Conservation (phyloP, 2,329 filamentous ascomycete genomes). For the Aspergillus jensenii region DNA sequence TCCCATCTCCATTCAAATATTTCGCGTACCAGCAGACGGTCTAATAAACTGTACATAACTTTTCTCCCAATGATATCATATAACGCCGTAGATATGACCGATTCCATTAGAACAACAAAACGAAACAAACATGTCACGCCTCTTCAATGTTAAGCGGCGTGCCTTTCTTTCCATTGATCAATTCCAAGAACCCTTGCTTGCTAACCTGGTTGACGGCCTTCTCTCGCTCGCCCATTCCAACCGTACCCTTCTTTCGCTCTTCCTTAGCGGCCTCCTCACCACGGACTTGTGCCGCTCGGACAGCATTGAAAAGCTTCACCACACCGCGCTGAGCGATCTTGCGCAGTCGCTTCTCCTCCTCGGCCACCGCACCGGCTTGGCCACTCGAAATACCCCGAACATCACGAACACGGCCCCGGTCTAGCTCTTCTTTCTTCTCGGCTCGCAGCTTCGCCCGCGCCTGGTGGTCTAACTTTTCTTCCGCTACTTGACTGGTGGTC, state of each 20-base stretch:
- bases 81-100: conserved; percentile 37
- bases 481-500: conserved; percentile 69
- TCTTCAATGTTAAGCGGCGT: conserved; percentile 48
- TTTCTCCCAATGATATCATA: conserved; percentile 22
- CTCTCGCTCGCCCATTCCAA: conserved; percentile 77
- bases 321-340: conserved; percentile 93
- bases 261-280: conserved; percentile 71
- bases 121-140: conserved; percentile 28
- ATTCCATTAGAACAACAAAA: conserved; percentile 9
- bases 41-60: conserved; percentile 28
- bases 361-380: conserved; percentile 55
- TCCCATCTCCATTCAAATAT: conserved; percentile 26
- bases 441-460: conserved; percentile 76
- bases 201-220: conserved; percentile 94
- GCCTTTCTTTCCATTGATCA: conserved; percentile 67
- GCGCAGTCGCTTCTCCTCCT: conserved; percentile 74
- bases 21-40: conserved; percentile 14
- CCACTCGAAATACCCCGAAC: conserved; percentile 66
- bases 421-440: conserved; percentile 74
- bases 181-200: conserved; percentile 91
- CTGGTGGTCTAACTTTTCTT: conserved; percentile 77
- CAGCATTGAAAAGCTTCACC: conserved; percentile 93
- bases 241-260: conserved; percentile 67
- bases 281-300: conserved; percentile 87
- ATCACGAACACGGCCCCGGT: conserved; percentile 86